Evolutionary conservation across 192 early-diverging fungal genomes (phyloP), one percentile per base, ranked within the genome.

Genomic region (Backusella sp.): DNA sequence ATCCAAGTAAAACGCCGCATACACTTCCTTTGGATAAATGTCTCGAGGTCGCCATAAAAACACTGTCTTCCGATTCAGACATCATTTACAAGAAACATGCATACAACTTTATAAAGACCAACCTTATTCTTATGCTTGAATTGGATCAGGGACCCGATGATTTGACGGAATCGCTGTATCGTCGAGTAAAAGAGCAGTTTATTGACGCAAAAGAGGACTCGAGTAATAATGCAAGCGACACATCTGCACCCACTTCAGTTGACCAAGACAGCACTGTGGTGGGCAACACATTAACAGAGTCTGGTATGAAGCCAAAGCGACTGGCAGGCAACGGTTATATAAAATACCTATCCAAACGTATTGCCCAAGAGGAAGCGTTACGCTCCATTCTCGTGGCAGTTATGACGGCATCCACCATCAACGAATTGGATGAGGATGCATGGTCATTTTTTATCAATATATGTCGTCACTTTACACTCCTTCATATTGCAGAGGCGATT

Each of bases 401-500:
- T 28, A 93, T 96, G 79, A 83, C 81, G 30, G 91, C 92, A 3
- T 84, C 90, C 0, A 83, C 85, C 15, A 81, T 91, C 71, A 84
- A 86, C 14, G 85, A 87, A 19, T 74, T 94, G 7, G 80, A 84
- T 34, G 90, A 88, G 0, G 86, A 91, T 67, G 91, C 93, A 0
- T 88, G 85, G 87, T 73, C 83, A 1, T 85, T 93, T 70, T 83
- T 95, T 35, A 83, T 90, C 46, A 83, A 89, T 67, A 65, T 94
- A 19, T 89, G 90, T 56, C 83, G 88, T 23, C 93, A 96, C 75
- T 94, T 96, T 87, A 90, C 91, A 8, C 70, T 95, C 23, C 81
- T 96, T 36, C 84, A 89, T 73, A 84, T 94, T 21, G 88, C 86
- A 21, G 95, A 96, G 70, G 84, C 87, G 0, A 70, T 92, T 21